phyloP scores from a whole-genome alignment of 345 rosid species.

The Eutrema japonicum region DNA sequence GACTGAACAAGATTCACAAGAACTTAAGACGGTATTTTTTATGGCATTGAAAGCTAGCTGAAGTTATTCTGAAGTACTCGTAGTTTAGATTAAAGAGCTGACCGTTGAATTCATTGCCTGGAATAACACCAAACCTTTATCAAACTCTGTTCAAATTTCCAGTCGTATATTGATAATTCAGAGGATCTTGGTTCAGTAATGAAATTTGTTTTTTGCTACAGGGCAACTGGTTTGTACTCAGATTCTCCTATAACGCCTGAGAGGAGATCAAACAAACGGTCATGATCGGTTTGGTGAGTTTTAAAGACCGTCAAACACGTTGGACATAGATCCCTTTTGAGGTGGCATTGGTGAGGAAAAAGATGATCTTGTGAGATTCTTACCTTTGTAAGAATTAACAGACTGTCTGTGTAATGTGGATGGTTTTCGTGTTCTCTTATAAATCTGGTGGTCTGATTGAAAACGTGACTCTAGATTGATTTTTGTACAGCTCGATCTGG shows the following conservation, averaged over 20 bases:
- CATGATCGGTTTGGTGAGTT: constrained; percentile 20
- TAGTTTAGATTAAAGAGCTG: constrained; percentile 7
- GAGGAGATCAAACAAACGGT: constrained; percentile 23
- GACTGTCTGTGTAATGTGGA: constrained; percentile 31
- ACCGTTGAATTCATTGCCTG: not conserved
- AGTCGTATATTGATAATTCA: not conserved
- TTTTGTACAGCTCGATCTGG: constrained; percentile 31
- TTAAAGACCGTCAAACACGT: constrained; percentile 3
- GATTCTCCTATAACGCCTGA: constrained; percentile 32
- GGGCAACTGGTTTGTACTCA: constrained; percentile 50
- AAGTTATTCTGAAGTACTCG: not conserved
- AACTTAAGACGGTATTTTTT: not conserved
- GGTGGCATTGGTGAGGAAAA: not conserved
- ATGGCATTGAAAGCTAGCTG: constrained; percentile 6
- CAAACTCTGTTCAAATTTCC: not conserved
- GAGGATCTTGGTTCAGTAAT: constrained; percentile 8
- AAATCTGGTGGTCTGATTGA: constrained; percentile 25
- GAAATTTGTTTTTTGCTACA: constrained; percentile 46
- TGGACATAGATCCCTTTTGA: constrained; percentile 22
- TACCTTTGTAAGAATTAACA: constrained; percentile 16
- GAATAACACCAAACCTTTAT: not conserved
- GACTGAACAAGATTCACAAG: constrained; percentile 5
- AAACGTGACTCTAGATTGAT: constrained; percentile 23
- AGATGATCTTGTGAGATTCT: constrained; percentile 2
- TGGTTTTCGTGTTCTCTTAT: constrained; percentile 27